Percentiles rank a stretch among this genome's conserved stretches.
Conservation (phyloP, 805 yeast genomes). For the Candida michaelii region DNA sequence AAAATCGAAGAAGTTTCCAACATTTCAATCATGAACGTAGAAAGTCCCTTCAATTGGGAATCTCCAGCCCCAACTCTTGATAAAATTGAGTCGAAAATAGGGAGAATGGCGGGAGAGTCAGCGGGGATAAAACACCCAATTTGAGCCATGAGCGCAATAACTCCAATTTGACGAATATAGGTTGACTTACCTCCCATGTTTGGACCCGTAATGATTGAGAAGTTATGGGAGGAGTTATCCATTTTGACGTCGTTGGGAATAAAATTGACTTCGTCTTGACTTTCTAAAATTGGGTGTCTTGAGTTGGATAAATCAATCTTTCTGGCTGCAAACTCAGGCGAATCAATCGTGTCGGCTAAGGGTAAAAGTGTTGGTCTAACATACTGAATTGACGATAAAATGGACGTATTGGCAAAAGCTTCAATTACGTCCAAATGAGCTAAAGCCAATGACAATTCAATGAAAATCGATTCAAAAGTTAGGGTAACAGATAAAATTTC, state of each 20-base stretch:
- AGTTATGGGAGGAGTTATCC: slow-evolving; percentile 46
- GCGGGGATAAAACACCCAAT: slow-evolving; percentile 86
- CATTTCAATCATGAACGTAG: slow-evolving; percentile 93
- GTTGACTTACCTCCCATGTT: slow-evolving; percentile 98
- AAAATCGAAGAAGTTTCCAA: slow-evolving; percentile 87
- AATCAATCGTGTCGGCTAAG: slow-evolving; percentile 32
- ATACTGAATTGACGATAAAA: slow-evolving; percentile 76
- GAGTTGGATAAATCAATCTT: slow-evolving; percentile 64
- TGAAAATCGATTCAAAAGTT: slow-evolving; percentile 79
- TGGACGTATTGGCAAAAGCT: slow-evolving; percentile 81
- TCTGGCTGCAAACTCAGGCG: slow-evolving; percentile 35
- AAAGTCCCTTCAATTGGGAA: slow-evolving; percentile 93
- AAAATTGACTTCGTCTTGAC: slow-evolving; percentile 85
- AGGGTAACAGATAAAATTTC: slow-evolving; percentile 81
- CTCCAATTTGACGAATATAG: slow-evolving; percentile 86
- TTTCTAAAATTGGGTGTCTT: slow-evolving; percentile 93
- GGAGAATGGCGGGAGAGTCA: slow-evolving; percentile 63
- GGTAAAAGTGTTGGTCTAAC: slow-evolving; percentile 70
- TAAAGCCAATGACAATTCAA: slow-evolving; percentile 60
- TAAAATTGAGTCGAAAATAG: slow-evolving; percentile 85
- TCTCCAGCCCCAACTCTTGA: slow-evolving; percentile 99
- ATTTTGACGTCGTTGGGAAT: slow-evolving; percentile 87
- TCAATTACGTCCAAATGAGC: slow-evolving; percentile 81
- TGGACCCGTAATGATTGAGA: slow-evolving; percentile 89
- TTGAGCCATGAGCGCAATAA: slow-evolving; percentile 82